Percentiles rank a stretch among this genome's conserved stretches.
These are phyloP conservation scores for Puccinia coronata DNA, from an alignment of 1,284 basidiomycete genomes.

Conservation along the genomic window DNA sequence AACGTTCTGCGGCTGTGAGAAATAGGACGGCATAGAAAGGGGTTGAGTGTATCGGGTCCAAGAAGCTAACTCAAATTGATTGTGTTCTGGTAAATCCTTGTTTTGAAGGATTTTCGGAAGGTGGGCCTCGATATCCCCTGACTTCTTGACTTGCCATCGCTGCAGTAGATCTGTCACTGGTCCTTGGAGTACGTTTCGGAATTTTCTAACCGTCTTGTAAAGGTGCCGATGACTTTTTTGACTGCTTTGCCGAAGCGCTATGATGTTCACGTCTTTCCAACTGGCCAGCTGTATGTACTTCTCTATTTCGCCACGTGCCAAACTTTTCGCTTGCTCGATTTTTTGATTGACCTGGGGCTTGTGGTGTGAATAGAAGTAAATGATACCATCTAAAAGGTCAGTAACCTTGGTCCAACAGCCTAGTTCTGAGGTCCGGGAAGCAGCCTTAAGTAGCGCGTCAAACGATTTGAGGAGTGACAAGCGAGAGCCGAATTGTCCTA, in stretches of 20 bases:
- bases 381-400: slow-evolving; percentile 70
- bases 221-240: slow-evolving; percentile 86
- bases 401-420: slow-evolving; percentile 61
- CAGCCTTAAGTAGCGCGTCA: slow-evolving; percentile 62
- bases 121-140: slow-evolving; percentile 35
- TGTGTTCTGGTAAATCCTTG: neutral
- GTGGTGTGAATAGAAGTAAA: slow-evolving; percentile 71
- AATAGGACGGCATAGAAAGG: slow-evolving; percentile 20
- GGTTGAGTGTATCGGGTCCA: slow-evolving; percentile 16
- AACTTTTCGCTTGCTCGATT: slow-evolving; percentile 66
- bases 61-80: slow-evolving; percentile 46
- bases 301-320: slow-evolving; percentile 73
- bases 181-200: slow-evolving; percentile 81
- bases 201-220: slow-evolving; percentile 87
- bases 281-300: slow-evolving; percentile 91
- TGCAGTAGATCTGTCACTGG: slow-evolving; percentile 62
- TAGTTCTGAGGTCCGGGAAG: neutral
- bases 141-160: slow-evolving; percentile 54
- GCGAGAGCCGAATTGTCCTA: slow-evolving; percentile 78
- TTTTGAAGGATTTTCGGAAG: slow-evolving; percentile 20
- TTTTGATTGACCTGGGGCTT: slow-evolving; percentile 65
- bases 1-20: slow-evolving; percentile 33
- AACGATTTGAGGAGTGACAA: slow-evolving; percentile 74
- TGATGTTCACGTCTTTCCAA: slow-evolving; percentile 97
- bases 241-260: slow-evolving; percentile 88